phyloP scores from a whole-genome alignment of 768 basidiomycete genomes.

The Lactarius akahatsu region DNA sequence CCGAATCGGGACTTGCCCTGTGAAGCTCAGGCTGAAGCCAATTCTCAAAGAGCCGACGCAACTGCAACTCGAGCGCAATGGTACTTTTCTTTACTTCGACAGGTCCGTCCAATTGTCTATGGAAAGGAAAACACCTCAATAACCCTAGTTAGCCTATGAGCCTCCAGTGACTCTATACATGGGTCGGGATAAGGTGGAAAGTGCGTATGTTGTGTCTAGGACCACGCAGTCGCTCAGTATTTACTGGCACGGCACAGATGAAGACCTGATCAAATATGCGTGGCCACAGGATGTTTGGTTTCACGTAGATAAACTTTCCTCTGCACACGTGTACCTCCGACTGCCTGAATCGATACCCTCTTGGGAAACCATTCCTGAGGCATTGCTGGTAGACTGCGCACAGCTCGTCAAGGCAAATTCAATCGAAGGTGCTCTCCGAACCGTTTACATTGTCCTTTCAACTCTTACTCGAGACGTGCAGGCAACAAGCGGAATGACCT shows the following conservation, averaged over 20 bases:
- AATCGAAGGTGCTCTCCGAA: constrained; percentile 69
- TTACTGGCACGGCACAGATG: constrained; percentile 54
- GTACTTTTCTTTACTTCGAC: constrained; percentile 30
- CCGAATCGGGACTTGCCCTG: too few species aligned
- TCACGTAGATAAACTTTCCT: constrained; percentile 97
- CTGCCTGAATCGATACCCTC: constrained; percentile 68
- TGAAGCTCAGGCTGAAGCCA: too few species aligned
- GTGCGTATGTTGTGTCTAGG: constrained; percentile 45
- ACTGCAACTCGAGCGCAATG: constrained; percentile 13
- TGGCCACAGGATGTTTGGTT: constrained; percentile 92
- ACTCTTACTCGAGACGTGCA: constrained; percentile 34
- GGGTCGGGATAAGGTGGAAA: constrained; percentile 97
- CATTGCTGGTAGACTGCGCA: constrained; percentile 78
- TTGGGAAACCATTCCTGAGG: constrained; percentile 89
- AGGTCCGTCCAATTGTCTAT: constrained; percentile 16
- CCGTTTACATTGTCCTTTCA: background rate
- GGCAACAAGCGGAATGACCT: constrained; percentile 96
- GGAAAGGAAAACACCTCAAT: background rate
- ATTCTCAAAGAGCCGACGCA: too few species aligned
- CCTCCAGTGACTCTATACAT: constrained; percentile 82
- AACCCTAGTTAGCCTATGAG: constrained; percentile 44
- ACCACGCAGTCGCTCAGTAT: background rate
- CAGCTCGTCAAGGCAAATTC: constrained; percentile 98
- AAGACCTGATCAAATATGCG: constrained; percentile 91
- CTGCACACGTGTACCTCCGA: constrained; percentile 95